A percentile compares a stretch with the other conserved stretches of the same genome.
These are phyloP conservation scores for Globisporangium acanthophoron DNA, from an alignment of 352 stramenopile genomes.

Conservation along the genomic window DNA sequence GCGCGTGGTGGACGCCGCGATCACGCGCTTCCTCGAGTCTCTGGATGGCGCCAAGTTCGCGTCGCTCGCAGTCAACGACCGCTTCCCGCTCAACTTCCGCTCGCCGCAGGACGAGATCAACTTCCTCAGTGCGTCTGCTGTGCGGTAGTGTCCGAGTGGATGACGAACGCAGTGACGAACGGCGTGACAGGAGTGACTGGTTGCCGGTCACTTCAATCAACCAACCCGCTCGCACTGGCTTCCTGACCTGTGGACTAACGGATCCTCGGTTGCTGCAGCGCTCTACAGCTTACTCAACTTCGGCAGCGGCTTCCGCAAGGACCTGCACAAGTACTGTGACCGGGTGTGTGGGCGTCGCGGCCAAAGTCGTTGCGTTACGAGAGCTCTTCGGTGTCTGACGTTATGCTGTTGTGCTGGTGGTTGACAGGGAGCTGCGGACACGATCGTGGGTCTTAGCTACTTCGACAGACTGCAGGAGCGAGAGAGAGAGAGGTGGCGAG, in stretches of 20 bases:
- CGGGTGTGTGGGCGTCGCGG: constrained; percentile 21
- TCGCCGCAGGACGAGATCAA: constrained; percentile 71
- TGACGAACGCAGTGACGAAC: neutral
- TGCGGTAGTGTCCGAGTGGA: neutral
- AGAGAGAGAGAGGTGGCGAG: neutral
- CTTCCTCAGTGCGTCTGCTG: constrained; percentile 51
- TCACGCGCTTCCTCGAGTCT: constrained; percentile 38
- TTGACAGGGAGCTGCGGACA: constrained; percentile 57
- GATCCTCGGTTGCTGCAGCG: constrained; percentile 15
- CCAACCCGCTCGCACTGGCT: neutral
- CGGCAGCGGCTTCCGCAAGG: constrained; percentile 73
- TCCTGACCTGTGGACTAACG: neutral
- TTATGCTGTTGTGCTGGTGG: neutral
- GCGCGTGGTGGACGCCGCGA: constrained; percentile 40
- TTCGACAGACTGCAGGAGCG: neutral
- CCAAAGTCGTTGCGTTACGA: neutral
- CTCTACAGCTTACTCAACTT: constrained; percentile 76
- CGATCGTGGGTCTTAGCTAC: constrained; percentile 38
- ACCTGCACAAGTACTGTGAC: constrained; percentile 66
- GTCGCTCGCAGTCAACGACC: constrained; percentile 35
- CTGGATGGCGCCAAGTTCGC: constrained; percentile 51
- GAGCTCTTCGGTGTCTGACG: neutral
- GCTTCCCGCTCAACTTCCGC: constrained; percentile 74
- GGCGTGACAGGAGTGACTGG: too few relatives aligned
- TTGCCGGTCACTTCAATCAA: too few relatives aligned